Base-by-base conservation (phyloP, 2,329 filamentous ascomycete genomes). In the Xylariaceae sp. region DNA sequence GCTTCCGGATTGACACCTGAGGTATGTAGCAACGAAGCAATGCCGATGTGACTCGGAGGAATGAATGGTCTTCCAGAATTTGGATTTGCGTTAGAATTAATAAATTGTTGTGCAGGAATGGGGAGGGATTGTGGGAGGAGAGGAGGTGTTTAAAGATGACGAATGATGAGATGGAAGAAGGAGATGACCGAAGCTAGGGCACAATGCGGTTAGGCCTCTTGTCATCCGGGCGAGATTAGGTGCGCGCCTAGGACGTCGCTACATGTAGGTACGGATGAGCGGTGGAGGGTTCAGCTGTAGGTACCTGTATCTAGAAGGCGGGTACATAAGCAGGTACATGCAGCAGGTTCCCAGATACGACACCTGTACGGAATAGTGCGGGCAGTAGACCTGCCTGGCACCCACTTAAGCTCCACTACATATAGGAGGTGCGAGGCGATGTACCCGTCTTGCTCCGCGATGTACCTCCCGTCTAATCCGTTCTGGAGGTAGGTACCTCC, bases 61-160 rank as follows among this genome's bases (percentile, higher is more conserved):
- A 59, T 61, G 63, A 41, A 30, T 41, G 37, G 51, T 53, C 58
- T 34, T 18, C 56, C 53, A 54, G 59, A 35, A 62, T 64, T 63
- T 62, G 48, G 47, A 54, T 56, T 47, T 52, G 58, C 34, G 44
- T 45, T 54, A 57, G 50, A 49, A 61, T 62, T 61, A 13, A n/a
- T 62, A 62, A 60, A 51, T 51, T 64, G 61, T 64, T 64, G 57
- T 62, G 64, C 61, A 54, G 56, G 61, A 61, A 63, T 35, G 47
- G 57, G 54, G 61, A 41, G 52, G 56, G 61, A 57, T 63, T 63
- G 63, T 65, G 63, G 63, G 61, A 64, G 48, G 61, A 62, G 62
- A 55, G 58, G 63, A 58, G 60, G 56, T 62, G 58, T 57, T 61
- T 52, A 57, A 61, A 57, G 61, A 63, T 61, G 59, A 65, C 61